These are phyloP conservation scores for Neurospora sp. DNA, from an alignment of 495 filamentous ascomycete species.

Conservation along the genomic window DNA sequence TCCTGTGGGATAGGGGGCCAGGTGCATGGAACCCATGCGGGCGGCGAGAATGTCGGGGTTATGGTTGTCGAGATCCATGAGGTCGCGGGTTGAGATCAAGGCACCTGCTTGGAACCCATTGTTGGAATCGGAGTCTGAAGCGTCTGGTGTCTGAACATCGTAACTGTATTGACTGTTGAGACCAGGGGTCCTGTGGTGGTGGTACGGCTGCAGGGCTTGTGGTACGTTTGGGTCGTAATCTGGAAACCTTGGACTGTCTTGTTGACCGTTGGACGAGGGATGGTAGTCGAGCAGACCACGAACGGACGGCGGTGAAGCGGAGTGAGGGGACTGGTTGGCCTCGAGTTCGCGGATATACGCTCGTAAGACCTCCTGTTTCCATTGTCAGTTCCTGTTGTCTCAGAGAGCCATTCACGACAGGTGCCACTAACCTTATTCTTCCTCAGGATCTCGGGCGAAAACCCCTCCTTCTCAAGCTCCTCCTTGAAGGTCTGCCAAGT, in stretches of 20 bases:
- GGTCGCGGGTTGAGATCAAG: conserved; percentile 35
- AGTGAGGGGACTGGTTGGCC: conserved; percentile 20
- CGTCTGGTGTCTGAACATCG: conserved; percentile 24
- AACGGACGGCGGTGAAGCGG: conserved; percentile 30
- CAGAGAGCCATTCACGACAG: not conserved
- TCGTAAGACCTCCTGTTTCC: conserved; percentile 38
- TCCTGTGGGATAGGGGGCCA: conserved; percentile 12
- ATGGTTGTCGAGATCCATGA: conserved; percentile 30
- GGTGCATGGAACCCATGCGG: conserved; percentile 22
- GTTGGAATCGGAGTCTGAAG: conserved; percentile 15
- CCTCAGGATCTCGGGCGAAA: conserved; percentile 37
- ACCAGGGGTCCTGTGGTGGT: conserved; percentile 7
- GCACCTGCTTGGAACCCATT: conserved; percentile 14
- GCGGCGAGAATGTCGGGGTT: conserved; percentile 17
- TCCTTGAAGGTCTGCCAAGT: conserved; percentile 43
- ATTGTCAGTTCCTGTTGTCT: not conserved
- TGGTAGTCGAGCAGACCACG: conserved; percentile 24
- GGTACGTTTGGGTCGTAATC: conserved; percentile 5
- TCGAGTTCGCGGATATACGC: conserved; percentile 47
- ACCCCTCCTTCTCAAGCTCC: conserved; percentile 43
- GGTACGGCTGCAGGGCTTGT: conserved; percentile 5
- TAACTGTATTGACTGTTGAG: conserved; percentile 19
- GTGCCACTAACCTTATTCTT: conserved; percentile 36
- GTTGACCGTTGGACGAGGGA: conserved; percentile 7
- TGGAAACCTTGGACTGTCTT: conserved; percentile 7